Conservation (phyloP, 352 stramenopile species). For the Blastocystis hominis region DNA sequence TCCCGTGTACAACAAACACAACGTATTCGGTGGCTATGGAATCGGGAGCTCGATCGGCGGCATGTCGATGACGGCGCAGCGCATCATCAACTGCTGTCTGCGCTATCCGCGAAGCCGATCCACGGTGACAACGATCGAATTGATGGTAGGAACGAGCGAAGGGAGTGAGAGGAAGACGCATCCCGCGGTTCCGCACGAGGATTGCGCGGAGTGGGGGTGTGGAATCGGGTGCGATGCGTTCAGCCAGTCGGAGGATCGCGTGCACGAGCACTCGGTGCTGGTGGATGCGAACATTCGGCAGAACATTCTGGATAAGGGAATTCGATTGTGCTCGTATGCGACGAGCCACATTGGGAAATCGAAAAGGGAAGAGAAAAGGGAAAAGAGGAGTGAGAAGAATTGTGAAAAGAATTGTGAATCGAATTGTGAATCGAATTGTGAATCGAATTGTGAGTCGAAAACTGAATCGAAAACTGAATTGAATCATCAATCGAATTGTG, state of each 20-base stretch:
- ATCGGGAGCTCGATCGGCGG: slow-evolving; percentile 45
- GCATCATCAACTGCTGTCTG: slow-evolving; percentile 51
- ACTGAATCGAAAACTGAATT: neutral
- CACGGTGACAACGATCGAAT: neutral
- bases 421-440: neutral
- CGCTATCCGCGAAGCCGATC: neutral
- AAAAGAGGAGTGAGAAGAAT: neutral
- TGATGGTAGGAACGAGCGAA: neutral
- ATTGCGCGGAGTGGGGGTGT: slow-evolving; percentile 2
- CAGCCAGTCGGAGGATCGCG: slow-evolving; percentile 36
- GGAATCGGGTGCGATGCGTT: slow-evolving; percentile 25
- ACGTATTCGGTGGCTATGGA: slow-evolving; percentile 9
- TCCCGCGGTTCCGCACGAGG: neutral
- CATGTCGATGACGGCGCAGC: slow-evolving; percentile 9
- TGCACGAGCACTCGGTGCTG: slow-evolving; percentile 23
- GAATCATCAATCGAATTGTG: neutral
- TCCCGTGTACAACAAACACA: slow-evolving; percentile 40
- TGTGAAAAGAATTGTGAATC: neutral
- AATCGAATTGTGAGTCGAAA: neutral
- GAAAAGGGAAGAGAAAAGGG: neutral
- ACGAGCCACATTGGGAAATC: neutral
- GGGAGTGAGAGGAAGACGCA: neutral
- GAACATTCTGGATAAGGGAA: slow-evolving; percentile 39
- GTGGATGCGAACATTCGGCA: neutral
- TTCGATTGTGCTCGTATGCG: neutral